phyloP scores from a whole-genome alignment of 495 filamentous ascomycete genomes.

The Umbilicaria muhlenbergii region DNA sequence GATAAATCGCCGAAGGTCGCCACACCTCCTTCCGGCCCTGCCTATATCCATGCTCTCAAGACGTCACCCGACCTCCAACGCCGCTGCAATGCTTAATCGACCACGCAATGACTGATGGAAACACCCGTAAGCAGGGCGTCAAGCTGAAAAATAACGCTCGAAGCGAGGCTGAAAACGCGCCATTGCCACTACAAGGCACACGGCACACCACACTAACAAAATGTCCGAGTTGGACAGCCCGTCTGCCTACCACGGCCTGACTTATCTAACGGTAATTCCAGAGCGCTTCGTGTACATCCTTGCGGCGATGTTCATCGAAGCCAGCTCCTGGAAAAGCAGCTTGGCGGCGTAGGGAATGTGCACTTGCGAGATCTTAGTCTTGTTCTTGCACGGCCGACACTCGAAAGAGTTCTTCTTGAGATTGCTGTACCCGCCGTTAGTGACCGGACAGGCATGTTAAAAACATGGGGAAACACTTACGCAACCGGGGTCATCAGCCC shows the following conservation, averaged over 20 bases:
- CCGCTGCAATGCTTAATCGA: too few species aligned
- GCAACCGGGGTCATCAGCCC: slow-evolving; percentile 97
- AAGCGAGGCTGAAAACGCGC: too few species aligned
- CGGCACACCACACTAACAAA: too few species aligned
- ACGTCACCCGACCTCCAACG: slow-evolving; percentile 1
- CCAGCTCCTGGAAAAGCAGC: slow-evolving; percentile 94
- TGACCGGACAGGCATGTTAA: slow-evolving; percentile 13
- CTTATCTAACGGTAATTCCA: slow-evolving; percentile 47
- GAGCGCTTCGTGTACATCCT: slow-evolving; percentile 87
- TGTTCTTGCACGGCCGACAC: slow-evolving; percentile 95
- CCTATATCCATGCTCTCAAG: too few species aligned
- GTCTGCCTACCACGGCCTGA: neutral
- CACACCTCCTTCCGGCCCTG: too few species aligned
- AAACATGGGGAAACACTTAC: slow-evolving; percentile 41
- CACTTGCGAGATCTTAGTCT: slow-evolving; percentile 92
- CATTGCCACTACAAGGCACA: too few species aligned
- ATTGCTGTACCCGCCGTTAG: slow-evolving; percentile 44
- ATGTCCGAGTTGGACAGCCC: too few species aligned
- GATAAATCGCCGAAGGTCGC: too few species aligned
- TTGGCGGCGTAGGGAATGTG: slow-evolving; percentile 98
- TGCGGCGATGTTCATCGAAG: slow-evolving; percentile 94
- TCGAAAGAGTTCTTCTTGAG: slow-evolving; percentile 88
- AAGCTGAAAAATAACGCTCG: too few species aligned
- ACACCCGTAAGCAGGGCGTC: too few species aligned
- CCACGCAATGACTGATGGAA: too few species aligned